These are phyloP conservation scores for Penicillium sp. DNA, from an alignment of 2,329 filamentous ascomycete species.

Conservation along the genomic window DNA sequence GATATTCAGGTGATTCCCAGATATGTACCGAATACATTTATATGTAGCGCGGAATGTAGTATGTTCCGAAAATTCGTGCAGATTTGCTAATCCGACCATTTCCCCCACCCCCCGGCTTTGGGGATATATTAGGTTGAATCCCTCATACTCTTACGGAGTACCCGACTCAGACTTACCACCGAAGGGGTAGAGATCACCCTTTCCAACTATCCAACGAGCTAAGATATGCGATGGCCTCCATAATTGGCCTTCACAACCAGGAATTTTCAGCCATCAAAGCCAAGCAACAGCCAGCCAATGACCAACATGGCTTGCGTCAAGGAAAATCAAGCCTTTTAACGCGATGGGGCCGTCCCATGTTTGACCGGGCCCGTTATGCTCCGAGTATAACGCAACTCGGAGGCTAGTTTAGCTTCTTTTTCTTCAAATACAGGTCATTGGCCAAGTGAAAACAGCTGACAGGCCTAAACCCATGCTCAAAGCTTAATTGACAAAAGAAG, in stretches of 20 bases:
- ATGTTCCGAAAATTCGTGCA: not conserved
- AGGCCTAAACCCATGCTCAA: not conserved
- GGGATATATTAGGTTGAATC: not conserved
- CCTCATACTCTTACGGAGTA: not conserved
- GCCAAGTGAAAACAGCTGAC: not conserved
- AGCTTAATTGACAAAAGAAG: not conserved
- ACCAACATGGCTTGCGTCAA: conserved; percentile 10
- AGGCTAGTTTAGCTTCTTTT: not conserved
- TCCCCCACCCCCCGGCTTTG: not conserved
- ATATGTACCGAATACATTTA: not conserved
- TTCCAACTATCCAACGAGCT: not conserved
- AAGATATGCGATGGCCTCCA: not conserved
- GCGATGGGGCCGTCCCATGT: not conserved
- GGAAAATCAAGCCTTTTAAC: conserved; percentile 13
- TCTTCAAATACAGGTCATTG: not conserved
- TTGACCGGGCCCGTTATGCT: not conserved
- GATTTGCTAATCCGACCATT: too few relatives aligned
- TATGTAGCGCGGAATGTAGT: not conserved
- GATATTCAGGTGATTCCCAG: not conserved
- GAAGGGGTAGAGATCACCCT: not conserved
- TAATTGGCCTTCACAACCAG: not conserved
- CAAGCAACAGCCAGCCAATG: conserved; percentile 11
- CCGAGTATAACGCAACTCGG: not conserved
- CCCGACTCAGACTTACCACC: not conserved
- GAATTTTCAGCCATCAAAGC: not conserved